Percentiles rank a stretch among this genome's conserved stretches.
Evolutionary conservation across 2,329 filamentous ascomycete genomes (phyloP).

Genomic region (Colletotrichum siamense): DNA sequence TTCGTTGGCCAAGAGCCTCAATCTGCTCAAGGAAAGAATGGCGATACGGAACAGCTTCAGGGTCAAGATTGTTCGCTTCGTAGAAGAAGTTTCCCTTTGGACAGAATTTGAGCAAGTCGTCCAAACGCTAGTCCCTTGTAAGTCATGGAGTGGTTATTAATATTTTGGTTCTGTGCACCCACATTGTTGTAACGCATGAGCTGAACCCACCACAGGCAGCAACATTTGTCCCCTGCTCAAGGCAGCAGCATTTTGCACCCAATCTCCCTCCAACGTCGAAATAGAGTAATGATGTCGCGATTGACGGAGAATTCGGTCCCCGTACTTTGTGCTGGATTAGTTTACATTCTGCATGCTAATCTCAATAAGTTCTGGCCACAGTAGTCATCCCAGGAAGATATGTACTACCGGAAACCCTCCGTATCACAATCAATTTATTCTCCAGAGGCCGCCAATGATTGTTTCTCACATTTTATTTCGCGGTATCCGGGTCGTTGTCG

Average conservation of each 20-base stretch:
- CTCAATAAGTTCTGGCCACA: not conserved
- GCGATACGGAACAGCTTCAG: not conserved
- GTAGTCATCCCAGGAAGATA: not conserved
- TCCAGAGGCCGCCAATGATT: not conserved
- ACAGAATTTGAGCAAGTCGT: not conserved
- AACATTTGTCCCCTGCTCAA: constrained; percentile 5
- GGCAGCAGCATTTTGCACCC: constrained; percentile 5
- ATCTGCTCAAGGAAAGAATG: not conserved
- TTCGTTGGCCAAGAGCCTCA: not conserved
- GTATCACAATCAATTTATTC: not conserved
- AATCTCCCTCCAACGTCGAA: not conserved
- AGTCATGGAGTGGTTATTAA: not conserved
- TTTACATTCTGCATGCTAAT: not conserved
- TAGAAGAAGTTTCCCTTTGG: not conserved
- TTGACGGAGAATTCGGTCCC: not conserved
- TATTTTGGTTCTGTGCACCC: not conserved
- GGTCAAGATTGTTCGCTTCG: not conserved
- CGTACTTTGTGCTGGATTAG: not conserved
- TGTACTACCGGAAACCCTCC: not conserved
- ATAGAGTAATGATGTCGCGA: not conserved
- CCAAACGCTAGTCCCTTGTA: not conserved
- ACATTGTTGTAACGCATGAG: not conserved
- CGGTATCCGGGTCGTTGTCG: fast-evolving
- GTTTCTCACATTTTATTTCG: fast-evolving
- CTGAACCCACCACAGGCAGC: constrained; percentile 5